Evolutionary conservation across 225 moss, liverwort and hornwort genomes (phyloP), one percentile per base, ranked within the genome.

Genomic region (Antitrichia curtipendula): DNA sequence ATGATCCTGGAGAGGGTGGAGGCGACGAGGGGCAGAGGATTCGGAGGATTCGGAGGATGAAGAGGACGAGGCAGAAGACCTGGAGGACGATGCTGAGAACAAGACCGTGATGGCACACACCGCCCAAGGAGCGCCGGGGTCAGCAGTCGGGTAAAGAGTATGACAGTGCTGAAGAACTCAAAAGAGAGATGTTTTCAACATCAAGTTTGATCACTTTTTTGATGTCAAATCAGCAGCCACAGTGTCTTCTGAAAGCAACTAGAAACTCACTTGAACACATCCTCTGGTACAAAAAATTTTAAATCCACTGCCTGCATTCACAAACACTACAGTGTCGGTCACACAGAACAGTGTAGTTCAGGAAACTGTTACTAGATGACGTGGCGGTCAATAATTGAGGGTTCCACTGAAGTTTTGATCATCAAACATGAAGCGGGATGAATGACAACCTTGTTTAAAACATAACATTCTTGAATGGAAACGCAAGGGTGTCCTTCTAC

Each of bases 201-300:
- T 52, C 65, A 60, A n/a, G 41, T 85, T 63, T 53, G 32, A 25
- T 66, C 76, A 83, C 58, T 66, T 88, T 87, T 73, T 31, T 27
- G 43, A 64, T 64, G 81, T 62, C 61, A 83, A 78, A 70, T 36
- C 52, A 66, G 66, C 23, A 63, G 62, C 75, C 68, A 59, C 68
- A 84, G 56, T 61, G 63, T 40, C 75, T 78, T 73, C 58, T 47
- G 76, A 82, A 50, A 66, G 24, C 19, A 62, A 84, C 34, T 69
- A 45, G 62, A 47, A 75, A 78, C 75, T 89, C 85, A 92, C 85
- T 86, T 87, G 82, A 98, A 98, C 36, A 98, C 87, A 22, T 96
- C 92, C 91, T 97, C 97, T 84, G 98, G 98, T 34, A 97, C 83
- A 40, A 88, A 82, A 84, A 98, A 98, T 70, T 93, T 97, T 63